A percentile compares a stretch with the other conserved stretches of the same genome.
Evolutionary conservation across 768 basidiomycete genomes (phyloP).

Genomic region (Suillus variegatus): DNA sequence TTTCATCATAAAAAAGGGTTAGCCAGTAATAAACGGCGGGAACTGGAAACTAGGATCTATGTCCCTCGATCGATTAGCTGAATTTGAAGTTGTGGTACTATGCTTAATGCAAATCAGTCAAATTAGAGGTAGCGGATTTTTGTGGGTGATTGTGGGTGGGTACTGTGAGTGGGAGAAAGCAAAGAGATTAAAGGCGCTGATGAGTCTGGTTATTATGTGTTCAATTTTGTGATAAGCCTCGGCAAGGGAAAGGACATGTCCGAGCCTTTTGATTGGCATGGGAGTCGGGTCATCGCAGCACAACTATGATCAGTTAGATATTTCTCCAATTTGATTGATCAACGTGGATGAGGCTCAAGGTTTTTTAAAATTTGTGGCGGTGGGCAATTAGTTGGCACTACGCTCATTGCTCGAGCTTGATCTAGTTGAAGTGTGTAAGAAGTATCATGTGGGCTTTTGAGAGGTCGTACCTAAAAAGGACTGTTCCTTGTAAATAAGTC

Average conservation of each 20-base stretch:
- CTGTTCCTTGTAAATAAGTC: neutral
- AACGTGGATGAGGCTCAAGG: neutral
- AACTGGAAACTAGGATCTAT: neutral
- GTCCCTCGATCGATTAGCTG: neutral
- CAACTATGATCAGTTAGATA: neutral
- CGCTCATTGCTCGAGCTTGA: neutral
- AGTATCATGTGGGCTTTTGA: neutral
- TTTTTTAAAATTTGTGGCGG: neutral
- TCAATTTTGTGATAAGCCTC: neutral
- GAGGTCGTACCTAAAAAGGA: neutral
- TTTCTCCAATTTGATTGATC: neutral
- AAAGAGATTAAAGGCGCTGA: neutral
- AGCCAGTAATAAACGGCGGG: neutral
- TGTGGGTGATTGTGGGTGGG: neutral
- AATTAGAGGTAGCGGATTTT: neutral
- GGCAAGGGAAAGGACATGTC: neutral
- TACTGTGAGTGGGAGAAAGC: neutral
- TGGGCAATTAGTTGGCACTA: neutral
- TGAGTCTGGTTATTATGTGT: neutral
- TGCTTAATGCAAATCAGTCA: neutral
- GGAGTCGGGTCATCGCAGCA: neutral
- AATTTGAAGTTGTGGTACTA: neutral
- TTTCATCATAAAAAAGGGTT: neutral
- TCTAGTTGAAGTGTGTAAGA: neutral
- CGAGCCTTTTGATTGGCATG: neutral